A percentile compares a stretch with the other conserved stretches of the same genome.
These are phyloP conservation scores for Cladosporium sphaerospermum DNA, from an alignment of 2,329 filamentous ascomycete genomes.

Conservation along the genomic window DNA sequence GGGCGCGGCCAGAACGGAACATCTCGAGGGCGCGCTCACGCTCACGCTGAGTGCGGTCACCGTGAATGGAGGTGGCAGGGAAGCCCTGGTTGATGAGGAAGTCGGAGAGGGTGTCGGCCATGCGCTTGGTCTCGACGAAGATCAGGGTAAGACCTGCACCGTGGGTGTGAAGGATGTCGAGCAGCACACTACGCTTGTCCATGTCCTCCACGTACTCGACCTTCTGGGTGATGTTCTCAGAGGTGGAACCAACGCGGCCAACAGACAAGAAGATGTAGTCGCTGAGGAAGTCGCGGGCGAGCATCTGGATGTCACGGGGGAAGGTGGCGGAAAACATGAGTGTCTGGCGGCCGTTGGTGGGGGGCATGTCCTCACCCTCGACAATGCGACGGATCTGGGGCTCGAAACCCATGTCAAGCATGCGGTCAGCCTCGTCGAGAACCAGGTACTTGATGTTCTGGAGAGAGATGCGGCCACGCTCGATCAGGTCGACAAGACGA, in stretches of 20 bases:
- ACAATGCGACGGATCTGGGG: constrained; percentile 98
- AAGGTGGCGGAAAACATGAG: constrained; percentile 99
- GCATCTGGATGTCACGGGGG: constrained; percentile 98
- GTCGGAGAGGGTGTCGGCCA: constrained; percentile 95
- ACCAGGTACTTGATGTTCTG: constrained; percentile 99
- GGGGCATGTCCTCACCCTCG: constrained; percentile 96
- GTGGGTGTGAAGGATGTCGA: constrained; percentile 95
- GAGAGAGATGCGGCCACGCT: constrained; percentile 95
- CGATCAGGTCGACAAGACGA: constrained; percentile 94
- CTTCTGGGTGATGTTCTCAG: constrained; percentile 99
- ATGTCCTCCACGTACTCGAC: constrained; percentile 94
- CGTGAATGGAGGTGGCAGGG: constrained; percentile 96
- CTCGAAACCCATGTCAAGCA: constrained; percentile 99
- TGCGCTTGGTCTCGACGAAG: constrained; percentile 99
- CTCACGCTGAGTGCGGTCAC: constrained; percentile 96
- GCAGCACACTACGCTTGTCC: constrained; percentile 95
- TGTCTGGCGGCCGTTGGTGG: constrained; percentile 76
- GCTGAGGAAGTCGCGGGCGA: constrained; percentile 96
- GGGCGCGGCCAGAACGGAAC: constrained; percentile 93
- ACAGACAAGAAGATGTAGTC: constrained; percentile 99
- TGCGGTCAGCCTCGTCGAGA: constrained; percentile 97
- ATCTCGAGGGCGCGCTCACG: constrained; percentile 96
- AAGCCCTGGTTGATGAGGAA: constrained; percentile 99
- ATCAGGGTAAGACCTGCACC: constrained; percentile 85
- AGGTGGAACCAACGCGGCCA: constrained; percentile 95